These are phyloP conservation scores for Euclidium syriacum DNA, from an alignment of 345 rosid species.

Conservation along the genomic window DNA sequence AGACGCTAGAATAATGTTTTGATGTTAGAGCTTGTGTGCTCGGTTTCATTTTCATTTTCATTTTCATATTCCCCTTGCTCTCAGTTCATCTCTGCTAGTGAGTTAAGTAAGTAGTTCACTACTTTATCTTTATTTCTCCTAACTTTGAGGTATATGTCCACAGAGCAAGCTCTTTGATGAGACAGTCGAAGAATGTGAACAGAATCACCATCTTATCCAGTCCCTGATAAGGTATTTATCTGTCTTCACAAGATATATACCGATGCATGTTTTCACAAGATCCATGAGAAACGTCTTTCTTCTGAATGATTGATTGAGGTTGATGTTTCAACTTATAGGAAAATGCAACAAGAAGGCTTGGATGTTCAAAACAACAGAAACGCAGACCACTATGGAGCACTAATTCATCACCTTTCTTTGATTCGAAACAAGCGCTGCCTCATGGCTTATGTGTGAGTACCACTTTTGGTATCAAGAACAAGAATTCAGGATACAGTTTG, in stretches of 20 bases:
- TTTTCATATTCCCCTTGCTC: neutral
- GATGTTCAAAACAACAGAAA: conserved; percentile 75
- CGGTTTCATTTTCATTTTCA: neutral
- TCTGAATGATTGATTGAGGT: neutral
- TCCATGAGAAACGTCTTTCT: neutral
- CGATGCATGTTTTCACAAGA: neutral
- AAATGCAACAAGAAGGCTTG: conserved; percentile 82
- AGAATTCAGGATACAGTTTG: neutral
- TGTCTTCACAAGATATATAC: neutral
- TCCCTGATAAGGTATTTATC: conserved; percentile 46
- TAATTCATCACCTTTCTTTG: conserved; percentile 80
- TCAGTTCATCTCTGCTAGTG: neutral
- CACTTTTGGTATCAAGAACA: neutral
- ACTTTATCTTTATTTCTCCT: neutral
- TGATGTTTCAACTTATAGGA: conserved; percentile 38
- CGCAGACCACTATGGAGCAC: conserved; percentile 85
- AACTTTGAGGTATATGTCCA: neutral
- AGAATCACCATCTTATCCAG: conserved; percentile 54
- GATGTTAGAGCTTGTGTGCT: neutral
- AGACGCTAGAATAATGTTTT: neutral
- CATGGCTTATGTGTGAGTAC: conserved; percentile 78
- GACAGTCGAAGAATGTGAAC: conserved; percentile 51
- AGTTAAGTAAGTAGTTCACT: neutral
- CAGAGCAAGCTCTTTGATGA: conserved; percentile 58
- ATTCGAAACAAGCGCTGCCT: conserved; percentile 88